Conservation (phyloP, 2,329 filamentous ascomycete species). For the Coniochaeta prunicola region DNA sequence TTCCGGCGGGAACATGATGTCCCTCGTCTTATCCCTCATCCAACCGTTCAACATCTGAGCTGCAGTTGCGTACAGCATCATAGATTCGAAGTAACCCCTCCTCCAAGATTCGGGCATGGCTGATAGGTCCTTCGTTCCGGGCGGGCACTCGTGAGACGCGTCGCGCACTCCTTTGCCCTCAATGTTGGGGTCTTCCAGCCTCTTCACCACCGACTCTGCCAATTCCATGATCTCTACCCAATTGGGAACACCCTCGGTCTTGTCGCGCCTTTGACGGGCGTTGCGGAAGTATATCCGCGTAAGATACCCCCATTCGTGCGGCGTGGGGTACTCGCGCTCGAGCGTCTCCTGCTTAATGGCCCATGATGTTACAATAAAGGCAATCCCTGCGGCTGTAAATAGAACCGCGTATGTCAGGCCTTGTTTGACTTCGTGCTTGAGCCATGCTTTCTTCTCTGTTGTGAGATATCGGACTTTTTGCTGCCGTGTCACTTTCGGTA, state of each 20-base stretch:
- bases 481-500: slow-evolving; percentile 24
- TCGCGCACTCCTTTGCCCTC: slow-evolving; percentile 62
- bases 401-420: slow-evolving; percentile 61
- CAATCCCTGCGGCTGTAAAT: slow-evolving; percentile 56
- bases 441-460: slow-evolving; percentile 66
- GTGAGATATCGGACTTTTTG: slow-evolving; percentile 65
- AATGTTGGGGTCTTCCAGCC: slow-evolving; percentile 60
- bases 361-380: slow-evolving; percentile 53
- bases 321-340: slow-evolving; percentile 72
- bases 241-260: slow-evolving; percentile 50
- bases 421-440: slow-evolving; percentile 63
- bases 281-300: slow-evolving; percentile 62
- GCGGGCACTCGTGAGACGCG: slow-evolving; percentile 37
- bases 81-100: slow-evolving; percentile 73
- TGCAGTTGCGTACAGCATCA: slow-evolving; percentile 70
- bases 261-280: slow-evolving; percentile 52
- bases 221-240: slow-evolving; percentile 62
- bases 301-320: slow-evolving; percentile 70
- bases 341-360: slow-evolving; percentile 66
- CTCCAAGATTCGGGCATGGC: slow-evolving; percentile 78
- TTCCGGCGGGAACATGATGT: slow-evolving; percentile 62
- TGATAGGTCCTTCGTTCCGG: slow-evolving; percentile 58
- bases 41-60: slow-evolving; percentile 79
- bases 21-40: slow-evolving; percentile 61
- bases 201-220: slow-evolving; percentile 50